Base-by-base conservation (phyloP, 2,329 filamentous ascomycete species). In the Stenocarpella maydis region DNA sequence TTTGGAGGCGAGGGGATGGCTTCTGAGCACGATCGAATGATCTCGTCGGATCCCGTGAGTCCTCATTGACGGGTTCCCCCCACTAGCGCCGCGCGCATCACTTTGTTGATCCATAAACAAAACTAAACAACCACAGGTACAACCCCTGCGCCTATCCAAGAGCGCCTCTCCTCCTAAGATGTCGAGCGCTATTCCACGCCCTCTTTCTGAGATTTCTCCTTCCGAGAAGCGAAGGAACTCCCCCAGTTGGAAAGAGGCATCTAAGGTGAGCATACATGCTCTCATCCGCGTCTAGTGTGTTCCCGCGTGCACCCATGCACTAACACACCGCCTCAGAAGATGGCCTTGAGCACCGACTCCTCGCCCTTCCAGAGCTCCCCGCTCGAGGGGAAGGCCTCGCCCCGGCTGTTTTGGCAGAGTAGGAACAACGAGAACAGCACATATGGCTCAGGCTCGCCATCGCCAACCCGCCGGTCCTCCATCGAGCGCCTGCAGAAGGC, bases 401-500 rank as follows among this genome's bases (percentile, higher is more conserved):
- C 95, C 65, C 92, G 93, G 73, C 84, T 94, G 69, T 98, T 98
- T 83, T 98, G 96, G 96, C 93, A 97, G 90, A 83, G 88, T 84
- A 79, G 91, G 83, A 74, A 88, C 84, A 79, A 87, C 4, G 95
- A 98, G 81, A 97, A 97, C 81, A 86, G 83, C 55, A 79, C 86
- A 68, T 89, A 89, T 73, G 85, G 85, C 69, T 80, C 82, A 37
- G 84, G 87, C 52, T 90, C 92, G 14, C 88, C 91, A 9, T 91
- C 91, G 54, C 90, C 93, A 26, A 91, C 89, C 69, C 92, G 93
- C 76, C 91, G 95, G 77, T 93, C 93, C 54, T 98, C 95, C 21
- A 95, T 99, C 74, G 96, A 99, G 86, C 95, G 95, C 77, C 87
- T 99, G 70, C 97, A 98, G 83, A 93, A 91, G 79, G 95, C 94